phyloP scores from a whole-genome alignment of 2,329 filamentous ascomycete genomes.

The Thielaviopsis populi region DNA sequence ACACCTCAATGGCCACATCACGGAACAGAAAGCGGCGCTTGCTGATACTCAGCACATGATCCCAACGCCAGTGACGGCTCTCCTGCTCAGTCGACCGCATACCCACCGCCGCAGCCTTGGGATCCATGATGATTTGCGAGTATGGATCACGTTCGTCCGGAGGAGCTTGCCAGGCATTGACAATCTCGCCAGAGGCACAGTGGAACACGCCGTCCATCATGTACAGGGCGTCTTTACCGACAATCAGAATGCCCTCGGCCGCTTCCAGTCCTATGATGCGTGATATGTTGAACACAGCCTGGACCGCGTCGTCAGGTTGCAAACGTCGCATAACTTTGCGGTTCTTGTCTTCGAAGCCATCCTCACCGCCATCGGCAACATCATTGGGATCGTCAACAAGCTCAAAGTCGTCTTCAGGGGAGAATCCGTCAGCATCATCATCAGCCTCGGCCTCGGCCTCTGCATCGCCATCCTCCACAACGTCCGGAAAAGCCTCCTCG shows the following conservation, averaged over 20 bases:
- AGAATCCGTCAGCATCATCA: neutral
- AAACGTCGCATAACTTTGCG: constrained; percentile 92
- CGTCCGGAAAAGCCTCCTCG: constrained; percentile 7
- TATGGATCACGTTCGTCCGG: constrained; percentile 88
- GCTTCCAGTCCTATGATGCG: constrained; percentile 87
- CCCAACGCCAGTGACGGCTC: constrained; percentile 83
- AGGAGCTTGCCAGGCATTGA: constrained; percentile 89
- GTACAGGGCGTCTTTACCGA: constrained; percentile 84
- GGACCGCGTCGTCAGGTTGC: constrained; percentile 78
- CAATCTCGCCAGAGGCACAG: constrained; percentile 84
- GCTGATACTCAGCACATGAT: constrained; percentile 85
- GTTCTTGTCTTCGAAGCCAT: constrained; percentile 84
- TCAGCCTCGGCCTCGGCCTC: neutral
- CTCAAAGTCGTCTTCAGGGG: constrained; percentile 81
- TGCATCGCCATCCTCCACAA: neutral
- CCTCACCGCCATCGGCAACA: constrained; percentile 54
- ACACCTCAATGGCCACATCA: constrained; percentile 91
- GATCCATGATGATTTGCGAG: constrained; percentile 75
- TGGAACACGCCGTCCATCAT: constrained; percentile 96
- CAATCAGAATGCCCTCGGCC: constrained; percentile 80
- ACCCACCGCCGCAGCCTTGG: constrained; percentile 2
- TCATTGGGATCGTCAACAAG: constrained; percentile 87
- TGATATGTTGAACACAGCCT: constrained; percentile 89
- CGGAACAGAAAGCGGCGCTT: constrained; percentile 91
- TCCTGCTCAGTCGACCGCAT: constrained; percentile 49